Conservation (phyloP, 148 eudicot genomes). For the Silene conica region DNA sequence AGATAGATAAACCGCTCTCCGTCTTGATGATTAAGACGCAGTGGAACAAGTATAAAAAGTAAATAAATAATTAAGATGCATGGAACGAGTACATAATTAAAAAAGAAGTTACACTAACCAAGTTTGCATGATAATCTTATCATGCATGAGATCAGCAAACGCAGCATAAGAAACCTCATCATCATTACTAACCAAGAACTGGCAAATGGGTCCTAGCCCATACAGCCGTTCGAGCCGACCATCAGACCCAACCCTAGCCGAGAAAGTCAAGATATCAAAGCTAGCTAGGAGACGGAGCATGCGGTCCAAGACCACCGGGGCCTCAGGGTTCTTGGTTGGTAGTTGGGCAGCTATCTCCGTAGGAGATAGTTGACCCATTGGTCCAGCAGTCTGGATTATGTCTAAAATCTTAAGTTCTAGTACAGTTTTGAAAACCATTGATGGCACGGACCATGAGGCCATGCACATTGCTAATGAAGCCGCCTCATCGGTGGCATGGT, state of each 20-base stretch:
- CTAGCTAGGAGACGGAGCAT: constrained; percentile 28
- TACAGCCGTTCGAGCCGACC: constrained; percentile 18
- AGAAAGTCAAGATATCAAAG: constrained; percentile 18
- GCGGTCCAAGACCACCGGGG: constrained; percentile 19
- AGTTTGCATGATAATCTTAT: constrained; percentile 18
- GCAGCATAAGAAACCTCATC: constrained; percentile 23
- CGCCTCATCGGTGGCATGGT: constrained; percentile 7
- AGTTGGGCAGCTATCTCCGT: constrained; percentile 20
- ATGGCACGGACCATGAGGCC: constrained; percentile 31
- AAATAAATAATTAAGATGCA: too few species aligned
- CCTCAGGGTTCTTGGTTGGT: constrained; percentile 24
- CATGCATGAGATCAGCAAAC: constrained; percentile 18
- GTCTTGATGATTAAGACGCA: too few species aligned
- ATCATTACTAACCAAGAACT: constrained; percentile 15
- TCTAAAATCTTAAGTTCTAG: constrained; percentile 28
- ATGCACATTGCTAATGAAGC: constrained; percentile 50
- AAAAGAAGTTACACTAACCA: constrained; percentile 13
- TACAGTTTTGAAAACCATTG: constrained; percentile 18
- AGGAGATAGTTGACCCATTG: constrained; percentile 10
- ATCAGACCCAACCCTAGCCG: background rate
- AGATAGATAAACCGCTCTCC: too few species aligned
- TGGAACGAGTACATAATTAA: too few species aligned
- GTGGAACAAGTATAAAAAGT: too few species aligned
- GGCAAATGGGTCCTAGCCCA: constrained; percentile 23
- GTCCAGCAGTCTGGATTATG: constrained; percentile 21